Percentiles rank a stretch among this genome's conserved stretches.
phyloP scores from a whole-genome alignment of 176 grass and related monocot genomes.

The maize (Zea mays) region Zm-B73-REFERENCE-NAM-5.0 NC_050101.1:118657001-118657500 shows the following conservation, averaged over 20 bases:
- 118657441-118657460: not conserved
- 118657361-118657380: not conserved
- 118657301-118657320: constrained; percentile 17
- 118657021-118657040: constrained; percentile 19
- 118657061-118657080: constrained; percentile 67
- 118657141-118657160: constrained; percentile 95
- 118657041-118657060: constrained; percentile 44
- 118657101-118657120: constrained; percentile 91
- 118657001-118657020: constrained; percentile 11
- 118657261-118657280: not conserved
- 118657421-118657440: not conserved
- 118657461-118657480: not conserved
- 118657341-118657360: constrained; percentile 23
- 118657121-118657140: constrained; percentile 79
- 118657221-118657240: constrained; percentile 12
- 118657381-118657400: constrained; percentile 16
- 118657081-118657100: constrained; percentile 87
- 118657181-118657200: constrained; percentile 93
- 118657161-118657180: constrained; percentile 78
- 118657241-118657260: constrained; percentile 20
- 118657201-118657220: constrained; percentile 56
- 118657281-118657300: constrained; percentile 18
- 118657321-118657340: constrained; percentile 16
- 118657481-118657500: constrained; percentile 22
- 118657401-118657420: not conserved